Base-by-base conservation (phyloP, 2,329 filamentous ascomycete species). In the Alternaria conjuncta region DNA sequence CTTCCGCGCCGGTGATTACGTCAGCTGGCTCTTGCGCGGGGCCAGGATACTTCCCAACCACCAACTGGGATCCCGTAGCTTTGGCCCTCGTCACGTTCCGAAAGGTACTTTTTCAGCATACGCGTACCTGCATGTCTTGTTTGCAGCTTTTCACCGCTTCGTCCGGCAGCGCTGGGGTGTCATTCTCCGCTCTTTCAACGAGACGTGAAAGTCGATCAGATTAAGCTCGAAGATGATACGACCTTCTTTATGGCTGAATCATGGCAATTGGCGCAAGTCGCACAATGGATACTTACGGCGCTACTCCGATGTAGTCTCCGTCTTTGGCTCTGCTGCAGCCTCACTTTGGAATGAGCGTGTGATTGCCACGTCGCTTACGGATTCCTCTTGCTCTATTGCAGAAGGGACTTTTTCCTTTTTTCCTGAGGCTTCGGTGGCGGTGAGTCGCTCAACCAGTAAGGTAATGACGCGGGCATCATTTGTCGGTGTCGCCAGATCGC, bases 261-360 rank as follows among this genome's bases (percentile, higher is more conserved):
- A 60, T 18, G 26, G 30, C 49, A 53, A 51, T 56, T 47, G 44
- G 45, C 45, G 50, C 49, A 64, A 62, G 65, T 69, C 53, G 44
- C 50, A 67, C 69, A 63, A 41, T 36, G 26, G 53, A 61, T 57
- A 55, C 63, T 67, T 69, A 65, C 50, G 63, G 67, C 65, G 64
- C 60, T 63, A 55, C 43, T 32, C 55, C 49, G 36, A 57, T 55
- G n/a, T 21, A 46, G 43, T 13, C 44, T 44, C 25, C 12, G 36
- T 54, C 13, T 28, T 28, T 18, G 44, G 50, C 13, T 36, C 36
- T 59, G 28, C 53, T 64, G 57, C 53, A 64, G 57, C 57, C 47
- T 61, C 61, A 57, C 53, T 49, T 55, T 46, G 25, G 56, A 47
- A 57, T 36, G 47, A 61, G 28, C 28, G 26, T 53, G 41, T 41